phyloP scores from a whole-genome alignment of 495 filamentous ascomycete genomes.

The Mycothermus thermophilus region DNA sequence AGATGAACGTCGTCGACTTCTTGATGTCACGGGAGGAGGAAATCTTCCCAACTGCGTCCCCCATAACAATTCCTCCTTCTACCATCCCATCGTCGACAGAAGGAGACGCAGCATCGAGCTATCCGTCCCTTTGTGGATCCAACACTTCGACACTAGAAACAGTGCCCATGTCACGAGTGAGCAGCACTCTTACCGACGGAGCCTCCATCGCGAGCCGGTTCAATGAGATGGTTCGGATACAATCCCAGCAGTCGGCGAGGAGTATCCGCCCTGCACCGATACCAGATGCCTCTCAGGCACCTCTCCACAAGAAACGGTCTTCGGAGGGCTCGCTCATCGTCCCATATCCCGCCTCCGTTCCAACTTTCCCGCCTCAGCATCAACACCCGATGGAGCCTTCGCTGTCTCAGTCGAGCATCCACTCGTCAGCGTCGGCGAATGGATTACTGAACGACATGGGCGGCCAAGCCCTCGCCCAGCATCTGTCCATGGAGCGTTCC shows the following conservation, averaged over 20 bases:
- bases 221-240: constrained; percentile 28
- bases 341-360: constrained; percentile 16
- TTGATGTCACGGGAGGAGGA: constrained; percentile 8
- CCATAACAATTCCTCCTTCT: constrained; percentile 12
- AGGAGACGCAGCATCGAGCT: constrained; percentile 8
- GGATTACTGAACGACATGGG: constrained; percentile 1
- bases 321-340: constrained; percentile 18
- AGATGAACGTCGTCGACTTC: constrained; percentile 14
- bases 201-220: constrained; percentile 23
- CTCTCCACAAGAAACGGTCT: constrained; percentile 18
- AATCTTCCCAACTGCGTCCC: constrained; percentile 4
- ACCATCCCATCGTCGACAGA: constrained; percentile 6
- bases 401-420: constrained; percentile 16
- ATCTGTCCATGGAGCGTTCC: constrained; percentile 30
- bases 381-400: constrained; percentile 26
- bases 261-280: constrained; percentile 17
- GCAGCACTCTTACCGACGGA: constrained; percentile 29
- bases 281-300: constrained; percentile 14
- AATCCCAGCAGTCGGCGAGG: constrained; percentile 26
- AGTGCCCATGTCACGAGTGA: constrained; percentile 31
- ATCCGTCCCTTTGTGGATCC: constrained; percentile 28
- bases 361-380: constrained; percentile 11
- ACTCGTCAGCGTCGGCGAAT: constrained; percentile 8
- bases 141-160: constrained; percentile 32
- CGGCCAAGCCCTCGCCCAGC: constrained; percentile 5